These are phyloP conservation scores for Cucurbita pepo DNA, from an alignment of 306 rosid species.

Conservation along the genomic window DNA sequence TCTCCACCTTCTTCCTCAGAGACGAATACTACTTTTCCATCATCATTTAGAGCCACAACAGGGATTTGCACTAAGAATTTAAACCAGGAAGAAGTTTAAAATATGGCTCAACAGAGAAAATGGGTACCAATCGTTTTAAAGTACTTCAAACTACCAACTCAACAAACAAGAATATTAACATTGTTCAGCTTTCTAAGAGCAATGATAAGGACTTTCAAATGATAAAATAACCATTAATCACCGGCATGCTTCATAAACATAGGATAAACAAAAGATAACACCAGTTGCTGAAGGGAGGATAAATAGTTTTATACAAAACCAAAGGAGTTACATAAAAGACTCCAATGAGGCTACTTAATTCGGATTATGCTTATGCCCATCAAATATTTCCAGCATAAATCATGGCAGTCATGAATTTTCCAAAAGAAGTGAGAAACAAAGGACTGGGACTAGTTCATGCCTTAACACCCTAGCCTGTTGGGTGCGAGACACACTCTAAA, in stretches of 20 bases:
- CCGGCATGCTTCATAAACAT: not conserved
- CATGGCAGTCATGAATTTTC: not conserved
- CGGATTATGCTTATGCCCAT: not conserved
- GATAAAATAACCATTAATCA: not conserved
- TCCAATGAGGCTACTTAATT: not conserved
- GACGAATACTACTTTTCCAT: conserved; percentile 53
- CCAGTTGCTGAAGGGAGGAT: not conserved
- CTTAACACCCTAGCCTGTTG: not conserved
- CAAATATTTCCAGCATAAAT: not conserved
- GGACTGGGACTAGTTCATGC: not conserved
- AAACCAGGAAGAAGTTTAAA: not conserved
- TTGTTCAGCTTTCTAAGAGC: not conserved
- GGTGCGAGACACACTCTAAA: not conserved
- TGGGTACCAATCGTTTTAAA: not conserved
- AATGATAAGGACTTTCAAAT: not conserved
- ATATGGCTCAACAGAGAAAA: not conserved
- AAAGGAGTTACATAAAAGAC: not conserved
- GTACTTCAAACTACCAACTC: not conserved
- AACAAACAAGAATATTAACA: not conserved
- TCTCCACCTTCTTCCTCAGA: conserved; percentile 42
- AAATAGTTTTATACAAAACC: not conserved
- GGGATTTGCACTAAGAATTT: conserved; percentile 62
- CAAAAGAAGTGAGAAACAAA: not conserved
- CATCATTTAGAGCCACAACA: conserved; percentile 54
- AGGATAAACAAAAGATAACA: not conserved